These are phyloP conservation scores for Limonium bicolor DNA, from an alignment of 148 eudicot genomes.

Conservation along the genomic window DNA sequence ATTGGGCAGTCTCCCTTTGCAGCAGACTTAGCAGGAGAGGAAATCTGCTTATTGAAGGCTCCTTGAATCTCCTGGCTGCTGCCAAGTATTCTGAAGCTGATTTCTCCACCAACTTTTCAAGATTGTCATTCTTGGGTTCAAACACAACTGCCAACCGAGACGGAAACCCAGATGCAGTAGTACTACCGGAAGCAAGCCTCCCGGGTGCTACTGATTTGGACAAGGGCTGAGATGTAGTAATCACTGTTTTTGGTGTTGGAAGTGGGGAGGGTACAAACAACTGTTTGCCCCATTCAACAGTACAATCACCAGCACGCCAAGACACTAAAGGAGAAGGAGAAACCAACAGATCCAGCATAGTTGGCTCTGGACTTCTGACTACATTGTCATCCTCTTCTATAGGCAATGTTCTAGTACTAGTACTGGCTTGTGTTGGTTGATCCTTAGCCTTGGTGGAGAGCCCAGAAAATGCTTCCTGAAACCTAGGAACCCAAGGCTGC, in stretches of 20 bases:
- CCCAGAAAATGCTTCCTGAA: conserved; percentile 34
- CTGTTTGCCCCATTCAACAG: conserved; percentile 51
- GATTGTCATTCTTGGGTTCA: conserved; percentile 7
- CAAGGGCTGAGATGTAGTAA: conserved; percentile 25
- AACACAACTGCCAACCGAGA: conserved; percentile 10
- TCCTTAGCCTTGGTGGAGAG: conserved; percentile 15
- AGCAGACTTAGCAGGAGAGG: too few relatives aligned
- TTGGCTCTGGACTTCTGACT: conserved; percentile 39
- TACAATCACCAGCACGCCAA: conserved; percentile 59
- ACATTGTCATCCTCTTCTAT: conserved; percentile 12
- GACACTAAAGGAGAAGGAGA: conserved; percentile 99
- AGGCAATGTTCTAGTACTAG: conserved; percentile 2
- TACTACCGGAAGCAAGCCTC: conserved; percentile 10
- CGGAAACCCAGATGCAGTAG: conserved; percentile 10
- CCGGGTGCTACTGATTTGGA: conserved; percentile 18
- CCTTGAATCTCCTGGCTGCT: conserved; percentile 12
- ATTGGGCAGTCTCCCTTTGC: conserved; percentile 24
- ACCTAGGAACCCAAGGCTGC: conserved; percentile 80
- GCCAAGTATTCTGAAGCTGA: conserved; percentile 11
- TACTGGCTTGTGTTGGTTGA: conserved; percentile 13
- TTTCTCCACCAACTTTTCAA: conserved; percentile 10
- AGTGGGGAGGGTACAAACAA: conserved; percentile 79
- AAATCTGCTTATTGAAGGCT: conserved; percentile 9
- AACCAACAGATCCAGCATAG: conserved; percentile 37
- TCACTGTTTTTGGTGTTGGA: conserved; percentile 29